These are phyloP conservation scores for Polyporus arcularius DNA, from an alignment of 768 basidiomycete genomes.

Conservation along the genomic window DNA sequence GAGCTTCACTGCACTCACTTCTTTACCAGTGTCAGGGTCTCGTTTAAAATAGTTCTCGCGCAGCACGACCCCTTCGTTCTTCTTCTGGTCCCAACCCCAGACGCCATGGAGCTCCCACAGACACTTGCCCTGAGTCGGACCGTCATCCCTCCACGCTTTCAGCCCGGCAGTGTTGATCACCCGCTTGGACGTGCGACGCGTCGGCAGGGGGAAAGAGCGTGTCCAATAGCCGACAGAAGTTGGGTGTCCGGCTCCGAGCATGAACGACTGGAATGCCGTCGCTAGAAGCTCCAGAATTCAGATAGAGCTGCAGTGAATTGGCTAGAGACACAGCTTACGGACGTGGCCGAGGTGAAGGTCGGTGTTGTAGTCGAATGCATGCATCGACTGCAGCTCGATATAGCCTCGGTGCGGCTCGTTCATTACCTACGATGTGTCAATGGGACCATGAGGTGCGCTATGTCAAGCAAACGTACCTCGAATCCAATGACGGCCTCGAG, in stretches of 20 bases:
- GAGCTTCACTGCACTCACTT: conserved; percentile 41
- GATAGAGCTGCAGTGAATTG: background rate
- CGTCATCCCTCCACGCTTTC: conserved; percentile 72
- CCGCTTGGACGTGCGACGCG: conserved; percentile 56
- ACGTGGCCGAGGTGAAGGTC: conserved; percentile 84
- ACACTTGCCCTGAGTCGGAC: conserved; percentile 72
- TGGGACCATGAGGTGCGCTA: background rate
- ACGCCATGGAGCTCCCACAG: conserved; percentile 92
- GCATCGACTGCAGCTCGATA: conserved; percentile 76
- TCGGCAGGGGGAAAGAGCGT: conserved; percentile 89
- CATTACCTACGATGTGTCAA: conserved; percentile 59
- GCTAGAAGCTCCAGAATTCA: conserved; percentile 41
- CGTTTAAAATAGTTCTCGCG: conserved; percentile 83
- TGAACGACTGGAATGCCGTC: conserved; percentile 85
- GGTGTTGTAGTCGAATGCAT: conserved; percentile 91
- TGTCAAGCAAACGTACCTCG: conserved; percentile 55
- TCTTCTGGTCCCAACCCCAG: conserved; percentile 82
- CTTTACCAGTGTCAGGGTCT: conserved; percentile 62
- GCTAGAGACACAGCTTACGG: conserved; percentile 46
- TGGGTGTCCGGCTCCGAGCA: conserved; percentile 87
- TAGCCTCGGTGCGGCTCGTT: conserved; percentile 97
- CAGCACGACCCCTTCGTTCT: conserved; percentile 70
- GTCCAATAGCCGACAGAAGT: conserved; percentile 78
- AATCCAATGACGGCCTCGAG: conserved; percentile 85
- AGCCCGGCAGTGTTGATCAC: conserved; percentile 60